These are phyloP conservation scores for Ceratocystis alfenasii DNA, from an alignment of 2,329 filamentous ascomycete genomes.

Conservation along the genomic window DNA sequence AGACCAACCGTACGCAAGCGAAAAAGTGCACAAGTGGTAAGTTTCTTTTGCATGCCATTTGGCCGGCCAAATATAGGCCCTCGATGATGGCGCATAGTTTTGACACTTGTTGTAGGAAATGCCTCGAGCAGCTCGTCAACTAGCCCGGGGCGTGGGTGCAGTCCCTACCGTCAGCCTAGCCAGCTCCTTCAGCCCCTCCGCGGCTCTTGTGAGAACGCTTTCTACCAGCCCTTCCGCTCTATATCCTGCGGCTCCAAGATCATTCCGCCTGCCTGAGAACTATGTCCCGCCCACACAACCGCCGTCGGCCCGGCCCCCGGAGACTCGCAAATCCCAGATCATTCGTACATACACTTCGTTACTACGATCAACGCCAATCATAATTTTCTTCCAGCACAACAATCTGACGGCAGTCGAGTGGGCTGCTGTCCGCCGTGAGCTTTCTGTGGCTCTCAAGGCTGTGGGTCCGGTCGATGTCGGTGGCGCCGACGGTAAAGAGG, in stretches of 20 bases:
- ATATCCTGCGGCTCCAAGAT: constrained; percentile 25
- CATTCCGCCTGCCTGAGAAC: constrained; percentile 34
- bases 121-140: constrained; percentile 21
- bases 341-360: constrained; percentile 76
- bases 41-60: not conserved
- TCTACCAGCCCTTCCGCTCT: constrained; percentile 22
- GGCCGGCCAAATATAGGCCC: not conserved
- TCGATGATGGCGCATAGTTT: not conserved
- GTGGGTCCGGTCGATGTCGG: constrained; percentile 27
- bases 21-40: not conserved
- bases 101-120: constrained; percentile 10
- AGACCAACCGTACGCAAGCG: not conserved
- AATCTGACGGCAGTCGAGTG: constrained; percentile 57
- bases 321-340: constrained; percentile 83
- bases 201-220: constrained; percentile 11
- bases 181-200: constrained; percentile 1
- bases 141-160: constrained; percentile 14
- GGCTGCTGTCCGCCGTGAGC: constrained; percentile 35
- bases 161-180: constrained; percentile 1
- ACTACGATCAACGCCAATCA: constrained; percentile 70
- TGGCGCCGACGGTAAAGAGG: constrained; percentile 30
- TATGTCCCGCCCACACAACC: constrained; percentile 61
- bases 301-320: constrained; percentile 72
- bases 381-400: constrained; percentile 69
- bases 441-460: constrained; percentile 34